Evolutionary conservation across 257 asterid species (phyloP).

Genomic region (Ocimum tenuiflorum): DNA sequence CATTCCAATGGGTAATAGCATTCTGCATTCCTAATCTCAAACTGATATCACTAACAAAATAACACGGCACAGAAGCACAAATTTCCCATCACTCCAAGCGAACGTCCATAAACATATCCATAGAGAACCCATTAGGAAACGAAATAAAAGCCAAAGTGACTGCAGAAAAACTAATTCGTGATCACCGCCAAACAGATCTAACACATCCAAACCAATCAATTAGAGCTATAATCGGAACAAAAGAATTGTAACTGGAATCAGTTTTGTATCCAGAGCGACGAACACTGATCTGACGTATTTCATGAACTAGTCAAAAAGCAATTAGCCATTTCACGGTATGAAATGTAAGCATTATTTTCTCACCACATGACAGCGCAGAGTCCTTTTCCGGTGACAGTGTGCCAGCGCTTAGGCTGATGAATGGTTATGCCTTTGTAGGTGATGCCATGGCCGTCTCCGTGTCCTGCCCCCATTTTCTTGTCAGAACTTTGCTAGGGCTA

Average conservation of each 20-base stretch:
- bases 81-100: no score
- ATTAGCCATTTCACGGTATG: neutral
- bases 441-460: conserved; percentile 60
- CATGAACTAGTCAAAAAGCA: neutral
- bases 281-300: conserved; percentile 13
- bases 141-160: neutral
- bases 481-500: conserved; percentile 22
- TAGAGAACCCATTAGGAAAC: neutral
- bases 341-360: neutral
- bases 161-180: neutral
- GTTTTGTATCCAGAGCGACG: conserved; percentile 9
- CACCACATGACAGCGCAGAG: conserved; percentile 92
- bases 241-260: conserved; percentile 5
- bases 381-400: conserved; percentile 83
- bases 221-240: conserved; percentile 2
- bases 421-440: conserved; percentile 70
- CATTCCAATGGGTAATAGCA: no score
- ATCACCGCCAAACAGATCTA: conserved; percentile 5
- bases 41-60: neutral
- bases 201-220: neutral
- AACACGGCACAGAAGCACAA: no score
- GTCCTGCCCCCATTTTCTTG: conserved; percentile 52
- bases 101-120: neutral
- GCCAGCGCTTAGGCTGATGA: conserved; percentile 92
- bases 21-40: neutral